Conservation (phyloP, 164 flowering plant genomes). For the Vitis rupestris region DNA sequence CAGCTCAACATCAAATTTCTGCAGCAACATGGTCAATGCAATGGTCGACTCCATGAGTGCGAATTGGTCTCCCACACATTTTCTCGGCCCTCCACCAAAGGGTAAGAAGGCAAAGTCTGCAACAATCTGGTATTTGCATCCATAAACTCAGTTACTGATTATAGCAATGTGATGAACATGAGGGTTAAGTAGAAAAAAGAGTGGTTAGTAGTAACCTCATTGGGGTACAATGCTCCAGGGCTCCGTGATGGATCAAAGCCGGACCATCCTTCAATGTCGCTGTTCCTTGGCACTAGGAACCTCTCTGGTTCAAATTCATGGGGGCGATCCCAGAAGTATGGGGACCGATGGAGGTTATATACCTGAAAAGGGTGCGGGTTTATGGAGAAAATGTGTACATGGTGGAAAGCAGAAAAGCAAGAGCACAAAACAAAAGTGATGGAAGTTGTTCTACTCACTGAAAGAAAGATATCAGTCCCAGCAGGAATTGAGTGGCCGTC, state of each 20-base stretch:
- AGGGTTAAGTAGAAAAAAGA: neutral
- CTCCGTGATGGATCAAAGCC: constrained; percentile 94
- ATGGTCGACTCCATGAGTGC: constrained; percentile 96
- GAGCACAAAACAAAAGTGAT: neutral
- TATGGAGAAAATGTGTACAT: neutral
- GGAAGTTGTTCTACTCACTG: constrained; percentile 51
- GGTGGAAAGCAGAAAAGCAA: neutral
- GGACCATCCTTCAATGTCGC: constrained; percentile 78
- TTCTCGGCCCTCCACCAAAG: constrained; percentile 96
- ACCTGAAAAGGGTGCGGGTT: constrained; percentile 42
- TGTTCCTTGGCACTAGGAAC: constrained; percentile 46
- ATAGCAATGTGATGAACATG: too few relatives aligned
- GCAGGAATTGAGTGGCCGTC: constrained; percentile 81
- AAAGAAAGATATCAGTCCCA: constrained; percentile 89
- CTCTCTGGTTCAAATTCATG: constrained; percentile 92
- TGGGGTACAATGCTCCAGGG: constrained; percentile 93
- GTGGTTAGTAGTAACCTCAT: constrained; percentile 56
- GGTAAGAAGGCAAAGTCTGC: constrained; percentile 94
- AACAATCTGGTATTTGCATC: constrained; percentile 47
- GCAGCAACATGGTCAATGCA: constrained; percentile 77
- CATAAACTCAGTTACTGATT: neutral
- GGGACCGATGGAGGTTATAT: constrained; percentile 94
- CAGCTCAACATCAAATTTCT: constrained; percentile 82
- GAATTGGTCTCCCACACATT: constrained; percentile 97
- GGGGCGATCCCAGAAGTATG: constrained; percentile 85